These are phyloP conservation scores for Penicillium roqueforti DNA, from an alignment of 495 filamentous ascomycete genomes.

Conservation along the genomic window DNA sequence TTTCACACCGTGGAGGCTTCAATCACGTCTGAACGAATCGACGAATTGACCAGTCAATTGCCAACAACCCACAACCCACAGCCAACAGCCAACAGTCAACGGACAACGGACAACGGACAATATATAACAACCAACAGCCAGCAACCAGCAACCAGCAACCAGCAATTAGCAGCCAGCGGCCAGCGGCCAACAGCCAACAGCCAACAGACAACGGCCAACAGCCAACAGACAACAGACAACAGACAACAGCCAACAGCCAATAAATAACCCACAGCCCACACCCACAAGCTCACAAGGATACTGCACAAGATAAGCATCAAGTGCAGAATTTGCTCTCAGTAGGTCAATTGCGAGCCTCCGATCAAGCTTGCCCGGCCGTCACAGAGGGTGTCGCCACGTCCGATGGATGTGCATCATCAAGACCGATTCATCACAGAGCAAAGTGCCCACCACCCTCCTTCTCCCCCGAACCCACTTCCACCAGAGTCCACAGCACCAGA, in stretches of 20 bases:
- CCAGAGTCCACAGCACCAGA: constrained; percentile 2
- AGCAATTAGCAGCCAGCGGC: too few species aligned
- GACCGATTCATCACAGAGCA: constrained; percentile 5
- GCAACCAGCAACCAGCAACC: too few species aligned
- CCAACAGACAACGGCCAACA: too few species aligned
- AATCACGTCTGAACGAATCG: not conserved
- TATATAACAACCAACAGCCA: too few species aligned
- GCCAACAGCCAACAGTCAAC: too few species aligned
- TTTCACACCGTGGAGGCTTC: not conserved
- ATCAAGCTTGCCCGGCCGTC: constrained; percentile 4
- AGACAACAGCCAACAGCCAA: too few species aligned
- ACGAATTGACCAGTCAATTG: not conserved
- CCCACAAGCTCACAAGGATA: not conserved
- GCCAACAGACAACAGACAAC: too few species aligned
- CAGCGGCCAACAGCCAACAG: too few species aligned
- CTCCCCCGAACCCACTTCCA: constrained; percentile 4
- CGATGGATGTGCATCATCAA: constrained; percentile 9
- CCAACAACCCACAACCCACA: not conserved
- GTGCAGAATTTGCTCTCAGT: not conserved
- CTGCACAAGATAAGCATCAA: not conserved
- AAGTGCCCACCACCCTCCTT: not conserved
- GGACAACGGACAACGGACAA: too few species aligned
- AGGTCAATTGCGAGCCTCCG: constrained; percentile 3
- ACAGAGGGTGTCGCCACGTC: constrained; percentile 5
- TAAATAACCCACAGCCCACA: too few species aligned